Evolutionary conservation across 108 stramenopile species (phyloP).

Genomic region (Ochromonas danica): DNA sequence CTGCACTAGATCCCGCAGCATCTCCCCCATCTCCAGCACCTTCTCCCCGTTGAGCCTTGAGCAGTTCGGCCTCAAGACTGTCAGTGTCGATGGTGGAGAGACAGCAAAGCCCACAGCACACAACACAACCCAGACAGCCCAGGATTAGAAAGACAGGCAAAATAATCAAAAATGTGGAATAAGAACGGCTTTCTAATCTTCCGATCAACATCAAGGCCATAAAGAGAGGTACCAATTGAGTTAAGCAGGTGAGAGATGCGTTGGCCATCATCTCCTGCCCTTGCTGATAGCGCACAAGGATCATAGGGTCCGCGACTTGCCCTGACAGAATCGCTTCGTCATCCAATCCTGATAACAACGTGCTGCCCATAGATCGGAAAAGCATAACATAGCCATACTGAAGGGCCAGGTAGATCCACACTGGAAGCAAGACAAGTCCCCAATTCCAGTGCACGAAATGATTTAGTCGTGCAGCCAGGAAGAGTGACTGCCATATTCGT

Average conservation of each 20-base stretch:
- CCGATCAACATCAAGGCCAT: constrained; percentile 19
- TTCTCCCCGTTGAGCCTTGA: too few species aligned
- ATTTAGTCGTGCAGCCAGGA: constrained; percentile 3
- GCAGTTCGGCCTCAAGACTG: too few species aligned
- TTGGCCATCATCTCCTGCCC: not conserved
- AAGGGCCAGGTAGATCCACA: constrained; percentile 17
- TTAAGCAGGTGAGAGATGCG: not conserved
- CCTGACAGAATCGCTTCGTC: not conserved
- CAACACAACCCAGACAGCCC: not conserved
- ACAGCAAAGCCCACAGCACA: not conserved
- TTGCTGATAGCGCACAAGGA: not conserved
- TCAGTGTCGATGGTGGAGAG: not conserved
- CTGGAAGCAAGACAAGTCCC: constrained; percentile 30
- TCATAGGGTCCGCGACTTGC: not conserved
- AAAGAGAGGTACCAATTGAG: constrained; percentile 1
- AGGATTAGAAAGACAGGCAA: constrained; percentile 14
- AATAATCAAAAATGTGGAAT: constrained; percentile 28
- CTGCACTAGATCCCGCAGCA: too few species aligned
- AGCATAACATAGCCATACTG: constrained; percentile 4
- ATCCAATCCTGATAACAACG: not conserved
- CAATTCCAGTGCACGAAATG: constrained; percentile 18
- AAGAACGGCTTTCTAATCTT: not conserved
- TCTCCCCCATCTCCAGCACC: too few species aligned
- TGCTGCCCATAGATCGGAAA: not conserved
- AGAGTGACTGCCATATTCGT: constrained; percentile 6